A percentile compares a stretch with the other conserved stretches of the same genome.
Conservation (phyloP, 2,329 filamentous ascomycete species). For the Trichophyton benhamiae region DNA sequence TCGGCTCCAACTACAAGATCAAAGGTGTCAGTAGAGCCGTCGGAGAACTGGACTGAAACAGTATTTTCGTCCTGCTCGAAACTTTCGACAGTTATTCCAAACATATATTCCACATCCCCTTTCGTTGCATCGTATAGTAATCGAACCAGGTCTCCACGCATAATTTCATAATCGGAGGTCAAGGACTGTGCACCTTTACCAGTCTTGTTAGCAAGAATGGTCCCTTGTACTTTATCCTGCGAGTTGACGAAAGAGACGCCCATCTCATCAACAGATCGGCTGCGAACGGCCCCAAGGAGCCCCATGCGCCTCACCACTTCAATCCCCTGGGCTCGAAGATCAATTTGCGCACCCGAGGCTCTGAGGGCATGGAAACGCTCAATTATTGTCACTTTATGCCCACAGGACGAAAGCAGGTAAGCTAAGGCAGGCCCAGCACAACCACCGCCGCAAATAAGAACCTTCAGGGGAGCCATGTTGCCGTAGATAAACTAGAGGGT, state of each 20-base stretch:
- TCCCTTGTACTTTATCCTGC: slow-evolving; percentile 20
- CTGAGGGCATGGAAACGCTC: slow-evolving; percentile 26
- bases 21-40: slow-evolving; percentile 34
- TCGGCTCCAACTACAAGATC: slow-evolving; percentile 47
- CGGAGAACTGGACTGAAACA: slow-evolving; percentile 32
- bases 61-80: slow-evolving; percentile 23
- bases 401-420: slow-evolving; percentile 25
- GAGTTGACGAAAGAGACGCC: slow-evolving; percentile 21
- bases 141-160: slow-evolving; percentile 23
- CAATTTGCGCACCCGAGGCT: slow-evolving; percentile 22
- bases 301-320: slow-evolving; percentile 26
- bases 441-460: slow-evolving; percentile 27
- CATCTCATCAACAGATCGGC: slow-evolving; percentile 17
- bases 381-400: slow-evolving; percentile 25
- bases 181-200: slow-evolving; percentile 24
- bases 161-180: slow-evolving; percentile 28
- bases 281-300: slow-evolving; percentile 21
- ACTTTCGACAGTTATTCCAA: slow-evolving; percentile 27
- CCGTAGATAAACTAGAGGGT: too few relatives aligned
- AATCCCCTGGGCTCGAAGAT: slow-evolving; percentile 26
- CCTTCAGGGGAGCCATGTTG: slow-evolving; percentile 18
- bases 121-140: slow-evolving; percentile 28
- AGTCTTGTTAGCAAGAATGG: slow-evolving; percentile 20
- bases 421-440: slow-evolving; percentile 26
- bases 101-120: slow-evolving; percentile 29